Base-by-base conservation (phyloP, 2,329 filamentous ascomycete species). In the Fusarium duplospermum region DNA sequence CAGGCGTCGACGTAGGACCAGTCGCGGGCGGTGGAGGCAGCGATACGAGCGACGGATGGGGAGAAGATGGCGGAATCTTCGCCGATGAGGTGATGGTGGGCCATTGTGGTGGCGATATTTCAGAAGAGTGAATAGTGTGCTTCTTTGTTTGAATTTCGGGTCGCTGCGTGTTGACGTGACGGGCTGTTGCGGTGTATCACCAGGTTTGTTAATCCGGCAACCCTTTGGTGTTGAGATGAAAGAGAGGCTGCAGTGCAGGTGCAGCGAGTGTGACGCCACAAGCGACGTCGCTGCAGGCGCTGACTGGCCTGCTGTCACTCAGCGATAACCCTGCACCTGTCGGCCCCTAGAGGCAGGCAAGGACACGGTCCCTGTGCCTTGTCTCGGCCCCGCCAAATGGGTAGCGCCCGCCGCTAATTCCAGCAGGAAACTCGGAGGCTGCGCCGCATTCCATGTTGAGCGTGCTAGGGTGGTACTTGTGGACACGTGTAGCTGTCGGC, bases 1-100 rank as follows among this genome's bases (percentile, higher is more conserved):
- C 96, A 98, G 77, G 87, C 86, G 83, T 97, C 94, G 76, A 98
- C 89, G 75, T 93, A 94, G 64, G 91, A 92, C 96, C 96, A 98
- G 83, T 98, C 95, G 80, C 96, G 95, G 56, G 94, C 93, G 72
- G 93, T 91, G 14, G 93, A 93, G 71, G 93, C 93, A 75, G 94
- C 93, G 70, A 93, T 92, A 68, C 94, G 92, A 62, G 91, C 90
- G 35, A 91, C 85, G 0, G 90, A 91, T 14, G 91, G 91, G 5
- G 91, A 93, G 83, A 93, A 93, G 66, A 93, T 91, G 70, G 90
- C 89, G 50, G 83, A 81, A 24, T 80, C 79, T 69, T 77, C 71
- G 47, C 66, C 67, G 56, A 77, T 69, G 38, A 76, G 73, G 27
- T 75, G 77, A 33, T 78, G 77, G 45, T 78, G 77, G 36, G 77